A percentile compares a stretch with the other conserved stretches of the same genome.
Conservation (phyloP, 306 rosid species). For the Cucumis sativus region DNA sequence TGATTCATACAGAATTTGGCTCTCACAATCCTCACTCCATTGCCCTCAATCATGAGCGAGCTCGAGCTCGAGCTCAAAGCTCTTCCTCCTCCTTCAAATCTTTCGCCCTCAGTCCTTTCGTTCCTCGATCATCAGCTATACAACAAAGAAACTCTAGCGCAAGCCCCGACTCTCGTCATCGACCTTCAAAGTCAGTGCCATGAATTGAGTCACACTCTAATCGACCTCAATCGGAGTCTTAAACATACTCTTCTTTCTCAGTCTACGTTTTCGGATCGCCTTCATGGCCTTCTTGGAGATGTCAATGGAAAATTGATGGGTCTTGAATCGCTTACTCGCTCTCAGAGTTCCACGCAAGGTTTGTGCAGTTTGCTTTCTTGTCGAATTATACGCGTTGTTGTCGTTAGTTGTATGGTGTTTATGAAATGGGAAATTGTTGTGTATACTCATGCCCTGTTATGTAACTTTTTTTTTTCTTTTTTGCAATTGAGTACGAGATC, state of each 20-base stretch:
- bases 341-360: slow-evolving; percentile 26
- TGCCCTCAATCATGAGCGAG: not conserved
- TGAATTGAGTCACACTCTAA: slow-evolving; percentile 45
- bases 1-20: not conserved
- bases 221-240: slow-evolving; percentile 46
- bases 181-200: slow-evolving; percentile 53
- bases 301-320: slow-evolving; percentile 27
- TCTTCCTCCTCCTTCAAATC: slow-evolving; percentile 37
- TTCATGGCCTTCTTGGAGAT: slow-evolving; percentile 29
- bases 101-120: slow-evolving; percentile 45
- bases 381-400: not conserved
- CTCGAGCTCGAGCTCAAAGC: slow-evolving; percentile 7
- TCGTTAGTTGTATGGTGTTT: not conserved
- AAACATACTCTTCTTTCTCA: slow-evolving; percentile 39
- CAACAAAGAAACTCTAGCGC: slow-evolving; percentile 18
- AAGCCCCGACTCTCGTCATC: slow-evolving; percentile 32
- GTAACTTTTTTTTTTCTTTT: not conserved
- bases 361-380: not conserved
- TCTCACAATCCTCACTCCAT: not conserved
- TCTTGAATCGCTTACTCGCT: slow-evolving; percentile 34
- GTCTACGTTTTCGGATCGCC: slow-evolving; percentile 45
- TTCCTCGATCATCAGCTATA: slow-evolving; percentile 41
- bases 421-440: slow-evolving; percentile 5
- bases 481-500: not conserved
- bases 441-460: not conserved